Evolutionary conservation across 257 asterid species (phyloP), one percentile per base, ranked within the genome.

Genomic region (Mentha longifolia): DNA sequence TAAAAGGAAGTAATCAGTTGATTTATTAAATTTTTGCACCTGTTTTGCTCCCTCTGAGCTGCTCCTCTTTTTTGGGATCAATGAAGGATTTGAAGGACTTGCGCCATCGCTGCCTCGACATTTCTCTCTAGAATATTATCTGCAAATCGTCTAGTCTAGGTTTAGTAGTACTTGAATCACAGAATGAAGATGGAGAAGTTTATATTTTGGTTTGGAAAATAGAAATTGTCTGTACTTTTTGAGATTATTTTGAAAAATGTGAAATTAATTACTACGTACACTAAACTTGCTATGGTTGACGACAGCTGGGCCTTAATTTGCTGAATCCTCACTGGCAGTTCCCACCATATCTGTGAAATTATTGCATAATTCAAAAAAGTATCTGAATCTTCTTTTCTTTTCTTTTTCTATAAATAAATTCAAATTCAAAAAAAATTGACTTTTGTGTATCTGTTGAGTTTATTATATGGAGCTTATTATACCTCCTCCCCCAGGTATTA

Each of bases 51-150:
- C 77, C 89, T 76, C 70, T 80, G 69, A 92, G 87, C 77, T 88
- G 86, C 74, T 82, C 89, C 58, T 82, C 91, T 60, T 72, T 78
- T 66, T 77, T 86, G 1, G 84, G 79, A 81, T 88, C 89, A 50
- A 84, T 31, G 52, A 83, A 69, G 51, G 95, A 92, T 65, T 77
- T 82, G 17, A 92, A 56, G 15, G 80, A 76, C 67, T 85, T 74
- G 60, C 82, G 77, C 86, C 77, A 60, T n/a, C 83, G 84, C 20
- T 78, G 85, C 79, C 64, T 86, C 41, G 91, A 54, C 97, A 91
- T 91, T 64, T 71, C 61, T 58, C 28, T 46, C 9, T 10, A 61
- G 49, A 66, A 39, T 9, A 45, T 69, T 56, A 17, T 63, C 67
- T 71, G 78, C 51, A 37, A 37, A 68, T 50, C 68, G 58, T 65